Percentiles rank a stretch among this genome's conserved stretches.
phyloP scores from a whole-genome alignment of 495 filamentous ascomycete genomes.

The Xylaria scruposa region DNA sequence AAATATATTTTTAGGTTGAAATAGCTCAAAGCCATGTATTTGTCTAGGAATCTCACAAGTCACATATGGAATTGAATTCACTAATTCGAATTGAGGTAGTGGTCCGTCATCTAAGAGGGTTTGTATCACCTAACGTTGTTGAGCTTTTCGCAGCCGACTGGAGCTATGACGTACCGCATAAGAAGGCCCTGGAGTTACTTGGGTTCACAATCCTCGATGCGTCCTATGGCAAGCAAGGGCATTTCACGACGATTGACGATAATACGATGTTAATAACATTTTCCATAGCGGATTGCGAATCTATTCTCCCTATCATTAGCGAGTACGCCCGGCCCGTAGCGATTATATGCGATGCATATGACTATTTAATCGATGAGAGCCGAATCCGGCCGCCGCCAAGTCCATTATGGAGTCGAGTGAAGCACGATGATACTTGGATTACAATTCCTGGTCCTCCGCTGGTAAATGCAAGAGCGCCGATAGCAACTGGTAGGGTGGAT shows the following conservation, averaged over 20 bases:
- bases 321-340: slow-evolving; percentile 21
- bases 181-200: background rate
- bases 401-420: slow-evolving; percentile 23
- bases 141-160: slow-evolving; percentile 24
- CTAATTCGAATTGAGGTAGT: background rate
- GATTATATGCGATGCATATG: slow-evolving; percentile 11
- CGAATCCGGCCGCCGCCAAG: background rate
- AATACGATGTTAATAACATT: slow-evolving; percentile 22
- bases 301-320: slow-evolving; percentile 13
- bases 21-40: background rate
- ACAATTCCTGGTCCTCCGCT: slow-evolving; percentile 17
- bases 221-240: slow-evolving; percentile 8
- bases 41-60: no score
- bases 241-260: slow-evolving; percentile 17
- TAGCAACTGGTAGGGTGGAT: background rate
- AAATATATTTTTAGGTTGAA: no score
- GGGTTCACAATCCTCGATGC: slow-evolving; percentile 14
- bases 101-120: slow-evolving; percentile 1
- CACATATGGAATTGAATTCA: background rate
- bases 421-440: background rate
- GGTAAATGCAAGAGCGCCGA: background rate
- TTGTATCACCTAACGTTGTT: slow-evolving; percentile 14
- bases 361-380: background rate
- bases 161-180: slow-evolving; percentile 10
- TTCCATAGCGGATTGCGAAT: slow-evolving; percentile 15